Evolutionary conservation across 2,329 filamentous ascomycete species (phyloP).

Genomic region (Uncinocarpus reesii): DNA sequence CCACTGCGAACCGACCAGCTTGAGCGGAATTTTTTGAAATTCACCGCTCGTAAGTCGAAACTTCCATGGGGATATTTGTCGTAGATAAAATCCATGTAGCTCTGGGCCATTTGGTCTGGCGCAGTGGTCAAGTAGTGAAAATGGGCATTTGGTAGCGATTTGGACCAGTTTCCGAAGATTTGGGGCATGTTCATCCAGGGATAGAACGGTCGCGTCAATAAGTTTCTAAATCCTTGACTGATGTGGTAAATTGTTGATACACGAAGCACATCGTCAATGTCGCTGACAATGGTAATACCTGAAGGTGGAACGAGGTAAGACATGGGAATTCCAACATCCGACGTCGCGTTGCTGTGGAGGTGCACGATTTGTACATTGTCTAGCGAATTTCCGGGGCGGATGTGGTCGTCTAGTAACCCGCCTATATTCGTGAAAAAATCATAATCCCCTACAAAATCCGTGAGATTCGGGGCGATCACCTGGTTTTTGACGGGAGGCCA

Average conservation of each 20-base stretch:
- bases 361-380: slow-evolving; percentile 56
- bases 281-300: slow-evolving; percentile 62
- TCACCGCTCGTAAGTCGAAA: slow-evolving; percentile 67
- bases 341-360: slow-evolving; percentile 54
- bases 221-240: slow-evolving; percentile 63
- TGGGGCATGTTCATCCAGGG: slow-evolving; percentile 72
- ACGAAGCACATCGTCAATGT: slow-evolving; percentile 73
- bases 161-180: slow-evolving; percentile 65
- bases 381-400: slow-evolving; percentile 56
- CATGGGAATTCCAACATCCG: slow-evolving; percentile 51
- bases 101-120: slow-evolving; percentile 64
- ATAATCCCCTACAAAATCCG: slow-evolving; percentile 60
- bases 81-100: slow-evolving; percentile 70
- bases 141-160: slow-evolving; percentile 56
- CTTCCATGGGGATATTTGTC: slow-evolving; percentile 65
- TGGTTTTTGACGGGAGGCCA: slow-evolving; percentile 52
- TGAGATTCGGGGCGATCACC: slow-evolving; percentile 54
- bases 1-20: slow-evolving; percentile 61
- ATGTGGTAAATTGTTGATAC: slow-evolving; percentile 71
- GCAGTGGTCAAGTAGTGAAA: slow-evolving; percentile 78
- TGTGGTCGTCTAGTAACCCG: slow-evolving; percentile 44
- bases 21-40: slow-evolving; percentile 65
- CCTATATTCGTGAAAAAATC: slow-evolving; percentile 58
- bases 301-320: slow-evolving; percentile 62
- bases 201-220: slow-evolving; percentile 60